phyloP scores from a whole-genome alignment of 2,329 filamentous ascomycete species.

The Emmonsiellopsis sp. region DNA sequence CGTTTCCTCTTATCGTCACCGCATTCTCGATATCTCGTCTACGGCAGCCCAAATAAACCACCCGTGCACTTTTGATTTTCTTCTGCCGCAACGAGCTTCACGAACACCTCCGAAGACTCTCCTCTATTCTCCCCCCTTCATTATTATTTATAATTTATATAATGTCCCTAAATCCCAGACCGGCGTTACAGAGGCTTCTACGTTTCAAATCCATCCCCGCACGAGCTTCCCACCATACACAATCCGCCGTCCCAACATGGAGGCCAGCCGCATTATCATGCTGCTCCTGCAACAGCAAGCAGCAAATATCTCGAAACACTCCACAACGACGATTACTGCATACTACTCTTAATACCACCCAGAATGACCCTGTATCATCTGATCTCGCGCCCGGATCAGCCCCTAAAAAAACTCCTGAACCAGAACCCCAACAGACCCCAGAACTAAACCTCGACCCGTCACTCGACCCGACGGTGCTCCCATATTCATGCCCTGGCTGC shows the following conservation, averaged over 20 bases:
- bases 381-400: too few relatives aligned
- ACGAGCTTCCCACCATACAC: neutral
- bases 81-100: neutral
- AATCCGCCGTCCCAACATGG: neutral
- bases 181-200: neutral
- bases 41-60: neutral
- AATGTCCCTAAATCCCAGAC: neutral
- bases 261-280: neutral
- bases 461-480: slow-evolving; percentile 25
- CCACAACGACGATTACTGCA: neutral
- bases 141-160: neutral
- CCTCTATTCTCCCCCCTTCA: neutral
- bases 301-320: neutral
- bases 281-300: neutral
- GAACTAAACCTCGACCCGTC: neutral
- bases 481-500: slow-evolving; percentile 51
- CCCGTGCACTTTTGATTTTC: neutral
- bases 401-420: too few relatives aligned
- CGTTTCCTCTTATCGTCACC: neutral
- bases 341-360: neutral
- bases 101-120: neutral
- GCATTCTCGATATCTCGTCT: neutral
- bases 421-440: neutral
- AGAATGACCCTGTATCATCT: neutral
- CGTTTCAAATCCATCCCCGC: neutral